Evolutionary conservation across 257 asterid genomes (phyloP), one percentile per base, ranked within the genome.

Genomic region (Scutellaria galericulata): DNA sequence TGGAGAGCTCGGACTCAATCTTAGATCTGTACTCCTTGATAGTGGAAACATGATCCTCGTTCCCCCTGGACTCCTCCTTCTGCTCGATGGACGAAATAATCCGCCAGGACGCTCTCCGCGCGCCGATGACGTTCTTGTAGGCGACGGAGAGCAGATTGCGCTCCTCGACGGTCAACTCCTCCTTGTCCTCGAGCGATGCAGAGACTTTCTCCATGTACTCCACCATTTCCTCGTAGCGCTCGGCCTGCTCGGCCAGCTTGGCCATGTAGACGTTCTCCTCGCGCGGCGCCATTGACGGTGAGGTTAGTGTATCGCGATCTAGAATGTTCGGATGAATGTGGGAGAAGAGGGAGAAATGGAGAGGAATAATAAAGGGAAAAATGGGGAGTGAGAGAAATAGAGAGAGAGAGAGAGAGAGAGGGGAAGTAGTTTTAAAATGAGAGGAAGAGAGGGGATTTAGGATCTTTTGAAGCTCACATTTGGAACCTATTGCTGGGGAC

Each of bases 241-340:
- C 84, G 20, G 83, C 83, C 79, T 79, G 83, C 67, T 79, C 83
- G 72, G 83, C 80, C 51, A 79, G 77, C 71, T 80, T 80, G 47
- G 84, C 84, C 84, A 80, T 80, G 84, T 80, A 80, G 0, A 80
- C 84, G 72, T 71, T 75, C 66, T 75, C 81, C 42, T 80, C 84
- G 31, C 84, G 79, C 76, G 81, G 73, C 66, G 73, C 65, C 81
- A 75, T 75, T 20, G 57, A 24, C 27, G 27, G 27, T 24, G 52
- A 44, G 71, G 5, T 2, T 5, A 12, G 40, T 10, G 7, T 18
- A 52, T 60, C 24, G 24, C 54, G 74, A 74, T 74, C 72, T 74
- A 72, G 57, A 37, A 8, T 7, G 40, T 10, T 7, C 1, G 14
- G 20, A 4, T 22, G 55, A 7, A 42, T 6, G 64, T 1, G 70